Conservation (phyloP, 805 yeast species). For the Candida anglica region DNA sequence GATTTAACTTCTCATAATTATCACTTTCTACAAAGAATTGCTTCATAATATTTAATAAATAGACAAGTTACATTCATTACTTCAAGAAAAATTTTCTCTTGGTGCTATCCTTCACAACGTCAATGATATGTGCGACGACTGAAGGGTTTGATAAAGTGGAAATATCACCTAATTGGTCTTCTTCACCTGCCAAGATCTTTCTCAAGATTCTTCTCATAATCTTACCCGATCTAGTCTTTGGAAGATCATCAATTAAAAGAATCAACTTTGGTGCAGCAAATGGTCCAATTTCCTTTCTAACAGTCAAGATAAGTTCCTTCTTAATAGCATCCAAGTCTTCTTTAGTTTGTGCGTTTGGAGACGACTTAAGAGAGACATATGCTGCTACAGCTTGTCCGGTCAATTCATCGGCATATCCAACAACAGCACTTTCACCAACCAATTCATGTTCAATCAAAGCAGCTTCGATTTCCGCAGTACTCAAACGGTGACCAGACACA, state of each 20-base stretch:
- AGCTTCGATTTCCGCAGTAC: slow-evolving; percentile 98
- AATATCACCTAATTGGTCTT: slow-evolving; percentile 87
- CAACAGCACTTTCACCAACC: slow-evolving; percentile 95
- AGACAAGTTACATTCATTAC: neutral
- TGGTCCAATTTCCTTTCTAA: slow-evolving; percentile 88
- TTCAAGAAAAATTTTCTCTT: slow-evolving; percentile 3
- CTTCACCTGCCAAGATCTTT: slow-evolving; percentile 89
- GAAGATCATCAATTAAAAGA: slow-evolving; percentile 82
- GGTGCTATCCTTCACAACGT: slow-evolving; percentile 46
- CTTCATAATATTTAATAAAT: neutral
- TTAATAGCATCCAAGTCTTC: slow-evolving; percentile 54
- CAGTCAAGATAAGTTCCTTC: slow-evolving; percentile 78
- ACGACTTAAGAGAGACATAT: slow-evolving; percentile 73
- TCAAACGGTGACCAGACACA: slow-evolving; percentile 94
- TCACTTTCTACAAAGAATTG: neutral
- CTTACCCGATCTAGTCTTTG: slow-evolving; percentile 98
- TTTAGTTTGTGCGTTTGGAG: slow-evolving; percentile 33
- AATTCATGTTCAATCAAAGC: slow-evolving; percentile 74
- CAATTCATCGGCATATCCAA: slow-evolving; percentile 89
- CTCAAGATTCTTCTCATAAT: slow-evolving; percentile 97
- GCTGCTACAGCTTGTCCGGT: slow-evolving; percentile 98
- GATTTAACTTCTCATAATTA: neutral
- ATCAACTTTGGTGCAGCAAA: slow-evolving; percentile 95
- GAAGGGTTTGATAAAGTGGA: slow-evolving; percentile 86
- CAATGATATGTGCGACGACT: slow-evolving; percentile 73